A percentile compares a stretch with the other conserved stretches of the same genome.
Evolutionary conservation across 2,329 filamentous ascomycete species (phyloP).

Genomic region (Xylaria sp.): DNA sequence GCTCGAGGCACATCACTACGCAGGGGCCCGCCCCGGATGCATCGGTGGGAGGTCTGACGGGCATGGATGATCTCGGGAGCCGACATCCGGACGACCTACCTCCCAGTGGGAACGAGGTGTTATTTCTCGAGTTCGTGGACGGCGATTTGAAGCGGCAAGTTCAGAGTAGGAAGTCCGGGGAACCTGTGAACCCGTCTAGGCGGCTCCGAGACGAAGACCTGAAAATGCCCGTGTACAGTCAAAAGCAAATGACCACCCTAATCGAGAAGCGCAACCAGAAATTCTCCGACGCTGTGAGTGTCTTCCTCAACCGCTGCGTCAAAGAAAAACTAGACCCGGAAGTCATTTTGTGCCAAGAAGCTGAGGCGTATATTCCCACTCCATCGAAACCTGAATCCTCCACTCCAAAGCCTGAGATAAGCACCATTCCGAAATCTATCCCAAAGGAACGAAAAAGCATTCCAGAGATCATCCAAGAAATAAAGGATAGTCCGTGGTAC

Average conservation of each 20-base stretch:
- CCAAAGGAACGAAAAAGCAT: constrained; percentile 84
- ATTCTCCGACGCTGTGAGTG: constrained; percentile 80
- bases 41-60: constrained; percentile 67
- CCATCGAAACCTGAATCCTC: constrained; percentile 59
- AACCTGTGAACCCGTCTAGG: constrained; percentile 73
- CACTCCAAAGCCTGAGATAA: constrained; percentile 50
- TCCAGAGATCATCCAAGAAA: constrained; percentile 84
- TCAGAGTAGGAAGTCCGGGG: constrained; percentile 75
- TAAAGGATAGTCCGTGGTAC: constrained; percentile 88
- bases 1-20: constrained; percentile 62
- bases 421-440: constrained; percentile 74
- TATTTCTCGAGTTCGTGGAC: constrained; percentile 93
- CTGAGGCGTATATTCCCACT: constrained; percentile 70
- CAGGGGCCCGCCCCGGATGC: constrained; percentile 64
- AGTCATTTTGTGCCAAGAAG: constrained; percentile 68
- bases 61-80: constrained; percentile 56
- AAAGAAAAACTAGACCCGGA: constrained; percentile 74
- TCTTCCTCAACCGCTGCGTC: constrained; percentile 79
- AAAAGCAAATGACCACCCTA: constrained; percentile 88
- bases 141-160: constrained; percentile 89
- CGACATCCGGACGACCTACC: constrained; percentile 47
- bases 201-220: constrained; percentile 81
- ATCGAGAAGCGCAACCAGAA: constrained; percentile 92
- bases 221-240: constrained; percentile 92
- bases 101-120: constrained; percentile 69